Conservation (phyloP, 345 rosid species). For the Citrus hindsii region DNA sequence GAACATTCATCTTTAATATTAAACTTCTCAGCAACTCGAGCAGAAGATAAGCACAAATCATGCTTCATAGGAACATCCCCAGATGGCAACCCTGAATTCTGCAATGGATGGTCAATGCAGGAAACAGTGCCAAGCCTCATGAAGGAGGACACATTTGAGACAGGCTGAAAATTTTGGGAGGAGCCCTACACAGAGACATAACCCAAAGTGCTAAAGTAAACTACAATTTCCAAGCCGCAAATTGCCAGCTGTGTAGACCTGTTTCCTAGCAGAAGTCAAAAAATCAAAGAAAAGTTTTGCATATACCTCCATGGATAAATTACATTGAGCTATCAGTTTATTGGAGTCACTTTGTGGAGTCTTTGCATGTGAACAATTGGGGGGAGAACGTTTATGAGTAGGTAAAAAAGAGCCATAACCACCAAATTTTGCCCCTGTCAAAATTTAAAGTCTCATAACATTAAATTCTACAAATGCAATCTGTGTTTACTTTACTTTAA, state of each 20-base stretch:
- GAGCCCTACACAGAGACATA: slow-evolving; percentile 39
- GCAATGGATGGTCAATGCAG: slow-evolving; percentile 10
- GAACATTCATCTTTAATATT: slow-evolving; percentile 30
- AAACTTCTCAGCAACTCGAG: slow-evolving; percentile 25
- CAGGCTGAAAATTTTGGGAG: slow-evolving; percentile 39
- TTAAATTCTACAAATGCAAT: slow-evolving; percentile 8
- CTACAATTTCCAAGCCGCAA: slow-evolving; percentile 9
- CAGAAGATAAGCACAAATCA: slow-evolving; percentile 23
- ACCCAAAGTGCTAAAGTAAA: slow-evolving; percentile 23
- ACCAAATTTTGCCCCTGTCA: slow-evolving; percentile 55
- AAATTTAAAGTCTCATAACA: slow-evolving; percentile 15
- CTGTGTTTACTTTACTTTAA: background rate
- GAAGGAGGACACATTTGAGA: slow-evolving; percentile 20
- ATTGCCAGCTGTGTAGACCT: background rate
- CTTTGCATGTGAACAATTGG: slow-evolving; percentile 29
- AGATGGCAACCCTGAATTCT: slow-evolving; percentile 15
- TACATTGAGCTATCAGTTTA: slow-evolving; percentile 28
- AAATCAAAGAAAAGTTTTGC: slow-evolving; percentile 5
- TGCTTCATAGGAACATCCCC: slow-evolving; percentile 31
- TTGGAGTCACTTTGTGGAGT: slow-evolving; percentile 28
- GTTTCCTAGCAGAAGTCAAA: slow-evolving; percentile 10
- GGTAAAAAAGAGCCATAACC: slow-evolving; percentile 79
- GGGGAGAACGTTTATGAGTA: slow-evolving; percentile 30
- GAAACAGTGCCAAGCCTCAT: slow-evolving; percentile 19
- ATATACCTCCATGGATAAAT: slow-evolving; percentile 43